Percentiles rank a stretch among this genome's conserved stretches.
Evolutionary conservation across 2,329 filamentous ascomycete genomes (phyloP).

Genomic region (Hymenoscyphus fraxineus): DNA sequence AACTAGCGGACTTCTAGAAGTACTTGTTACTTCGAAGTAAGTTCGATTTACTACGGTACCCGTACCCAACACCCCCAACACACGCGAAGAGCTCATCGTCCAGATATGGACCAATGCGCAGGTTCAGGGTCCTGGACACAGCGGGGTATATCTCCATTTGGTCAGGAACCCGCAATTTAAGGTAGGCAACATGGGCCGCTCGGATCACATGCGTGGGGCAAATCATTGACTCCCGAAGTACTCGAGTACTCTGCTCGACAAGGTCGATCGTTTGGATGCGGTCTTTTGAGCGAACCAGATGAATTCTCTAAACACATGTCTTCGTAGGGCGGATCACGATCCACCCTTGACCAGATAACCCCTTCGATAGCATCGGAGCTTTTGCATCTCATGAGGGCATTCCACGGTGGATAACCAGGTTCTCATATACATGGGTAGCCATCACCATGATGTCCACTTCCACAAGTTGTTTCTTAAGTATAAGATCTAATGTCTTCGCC

Average conservation of each 20-base stretch:
- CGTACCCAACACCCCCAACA: not conserved
- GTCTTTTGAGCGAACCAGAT: not conserved
- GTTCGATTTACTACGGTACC: too few species aligned
- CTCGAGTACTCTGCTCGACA: not conserved
- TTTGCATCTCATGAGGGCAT: not conserved
- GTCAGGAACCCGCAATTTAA: not conserved
- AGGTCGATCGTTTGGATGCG: not conserved
- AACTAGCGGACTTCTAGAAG: too few species aligned
- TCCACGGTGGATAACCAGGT: not conserved
- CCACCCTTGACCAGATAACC: not conserved
- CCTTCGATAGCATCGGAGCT: not conserved
- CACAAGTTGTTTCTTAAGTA: not conserved
- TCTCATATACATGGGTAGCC: constrained; percentile 1
- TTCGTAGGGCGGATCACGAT: not conserved
- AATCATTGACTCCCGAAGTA: not conserved
- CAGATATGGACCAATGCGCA: not conserved
- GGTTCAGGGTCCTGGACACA: not conserved
- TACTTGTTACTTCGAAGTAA: too few species aligned
- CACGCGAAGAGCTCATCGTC: not conserved
- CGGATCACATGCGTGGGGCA: not conserved
- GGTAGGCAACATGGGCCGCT: not conserved
- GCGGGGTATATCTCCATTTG: not conserved
- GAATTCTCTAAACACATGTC: not conserved
- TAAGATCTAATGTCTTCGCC: constrained; percentile 1
- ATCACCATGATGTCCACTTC: not conserved